Evolutionary conservation across 1,284 basidiomycete genomes (phyloP).

Genomic region (Golubevia sp.): DNA sequence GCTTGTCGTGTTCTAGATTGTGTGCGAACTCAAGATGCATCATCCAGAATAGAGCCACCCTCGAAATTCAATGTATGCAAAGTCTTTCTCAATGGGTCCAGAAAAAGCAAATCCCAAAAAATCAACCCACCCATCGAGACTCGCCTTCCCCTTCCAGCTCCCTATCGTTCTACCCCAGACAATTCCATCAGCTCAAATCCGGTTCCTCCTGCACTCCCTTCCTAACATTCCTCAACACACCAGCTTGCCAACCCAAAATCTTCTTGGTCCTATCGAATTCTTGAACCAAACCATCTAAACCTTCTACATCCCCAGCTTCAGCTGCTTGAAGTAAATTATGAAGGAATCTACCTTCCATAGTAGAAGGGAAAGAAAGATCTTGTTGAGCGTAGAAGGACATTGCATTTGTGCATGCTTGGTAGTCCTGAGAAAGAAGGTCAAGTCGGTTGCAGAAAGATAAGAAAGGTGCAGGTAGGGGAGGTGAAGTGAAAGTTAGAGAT

Average conservation of each 20-base stretch:
- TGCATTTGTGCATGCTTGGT: constrained; percentile 48
- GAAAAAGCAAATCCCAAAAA: too few species aligned
- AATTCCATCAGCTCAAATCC: constrained; percentile 23
- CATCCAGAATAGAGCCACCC: too few species aligned
- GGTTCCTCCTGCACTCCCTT: constrained; percentile 54
- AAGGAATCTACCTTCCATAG: constrained; percentile 55
- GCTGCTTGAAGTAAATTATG: constrained; percentile 47
- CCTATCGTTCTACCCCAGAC: too few species aligned
- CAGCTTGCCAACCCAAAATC: constrained; percentile 53
- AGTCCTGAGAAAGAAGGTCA: constrained; percentile 27
- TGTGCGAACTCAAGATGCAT: too few species aligned
- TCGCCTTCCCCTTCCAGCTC: too few species aligned
- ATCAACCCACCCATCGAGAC: too few species aligned
- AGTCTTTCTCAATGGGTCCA: too few species aligned
- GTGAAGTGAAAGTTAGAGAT: neutral
- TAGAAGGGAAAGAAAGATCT: constrained; percentile 53
- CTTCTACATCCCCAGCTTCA: constrained; percentile 48
- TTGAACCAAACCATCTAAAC: constrained; percentile 43
- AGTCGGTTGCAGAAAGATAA: neutral
- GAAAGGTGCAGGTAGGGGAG: neutral
- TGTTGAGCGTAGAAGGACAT: constrained; percentile 59
- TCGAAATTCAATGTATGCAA: too few species aligned
- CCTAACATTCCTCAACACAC: constrained; percentile 39
- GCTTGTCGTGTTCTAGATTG: too few species aligned
- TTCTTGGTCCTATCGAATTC: constrained; percentile 57